Evolutionary conservation across 306 rosid species (phyloP), one percentile per base, ranked within the genome.

Genomic region (Begonia loranthoides): DNA sequence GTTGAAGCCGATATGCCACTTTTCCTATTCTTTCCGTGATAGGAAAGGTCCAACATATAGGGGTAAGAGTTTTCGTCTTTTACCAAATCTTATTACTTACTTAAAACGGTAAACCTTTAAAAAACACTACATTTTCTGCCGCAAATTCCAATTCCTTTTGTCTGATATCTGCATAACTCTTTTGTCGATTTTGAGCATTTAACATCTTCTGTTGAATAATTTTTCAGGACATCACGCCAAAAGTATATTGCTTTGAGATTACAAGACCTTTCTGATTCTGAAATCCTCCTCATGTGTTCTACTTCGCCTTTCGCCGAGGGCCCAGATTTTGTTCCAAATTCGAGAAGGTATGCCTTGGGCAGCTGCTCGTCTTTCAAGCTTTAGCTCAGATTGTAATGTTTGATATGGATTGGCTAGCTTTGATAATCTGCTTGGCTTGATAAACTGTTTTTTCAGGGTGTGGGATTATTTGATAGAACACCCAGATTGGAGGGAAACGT

Each of bases 291-390:
- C 38, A 52, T 24, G 0, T 85, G 97, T 53, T 85, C 97, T 49
- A 79, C 95, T 59, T 89, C 97, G 33, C 97, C 97, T 54, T 66
- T 72, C 52, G 85, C 83, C 1, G 95, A 85, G 74, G 84, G 50
- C 59, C 85, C 94, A 47, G 87, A 85, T 43, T 89, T 82, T 70
- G 90, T 85, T 56, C 70, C 68, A 15, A 66, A 67, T 64, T 47
- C 58, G 56, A 82, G 58, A 76, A 82, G 95, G 94, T 89, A 77
- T 17, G 52, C 50, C 45, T 55, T 43, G n/a, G 10, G 10, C n/a
- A 4, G 47, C 47, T 10, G 47, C 47, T n/a, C 4, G n/a, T 43
- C 10, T 17, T 41, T 41, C 14, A 9, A 15, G 54, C 4, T 17
- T 4, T 4, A 43, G 21, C 1, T 6, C 2, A 17, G 7, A 15